Conservation (phyloP, 1,284 basidiomycete genomes). For the Mycena sp. region DNA sequence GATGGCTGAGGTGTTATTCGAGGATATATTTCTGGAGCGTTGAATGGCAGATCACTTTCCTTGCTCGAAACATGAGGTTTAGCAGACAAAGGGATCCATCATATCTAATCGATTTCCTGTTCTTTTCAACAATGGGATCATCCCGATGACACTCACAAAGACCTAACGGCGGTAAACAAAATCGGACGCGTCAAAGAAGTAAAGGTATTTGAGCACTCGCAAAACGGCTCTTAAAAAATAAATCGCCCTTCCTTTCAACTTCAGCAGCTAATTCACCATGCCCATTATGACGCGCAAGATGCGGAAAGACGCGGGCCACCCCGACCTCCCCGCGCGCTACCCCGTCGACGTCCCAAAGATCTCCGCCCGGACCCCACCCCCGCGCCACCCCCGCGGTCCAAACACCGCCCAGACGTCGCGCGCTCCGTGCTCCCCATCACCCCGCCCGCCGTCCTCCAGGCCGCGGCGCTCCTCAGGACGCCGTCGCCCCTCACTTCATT, state of each 20-base stretch:
- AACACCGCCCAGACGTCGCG: not conserved
- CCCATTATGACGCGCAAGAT: constrained; percentile 22
- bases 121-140: constrained; percentile 14
- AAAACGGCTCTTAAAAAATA: not conserved
- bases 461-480: not conserved
- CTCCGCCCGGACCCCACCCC: not conserved
- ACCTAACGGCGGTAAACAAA: constrained; percentile 10
- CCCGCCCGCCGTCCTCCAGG: constrained; percentile 8
- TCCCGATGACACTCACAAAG: constrained; percentile 16
- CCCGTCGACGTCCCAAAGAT: constrained; percentile 13
- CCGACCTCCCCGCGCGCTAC: constrained; percentile 13
- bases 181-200: constrained; percentile 17
- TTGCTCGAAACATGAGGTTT: too few species aligned
- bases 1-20: too few species aligned
- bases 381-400: not conserved
- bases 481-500: constrained; percentile 6
- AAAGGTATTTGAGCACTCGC: constrained; percentile 19
- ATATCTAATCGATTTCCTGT: constrained; percentile 18
- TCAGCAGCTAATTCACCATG: not conserved
- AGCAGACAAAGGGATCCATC: constrained; percentile 25
- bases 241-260: not conserved
- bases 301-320: constrained; percentile 14
- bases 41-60: too few species aligned
- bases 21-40: too few species aligned
- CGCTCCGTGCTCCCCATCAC: not conserved